Conservation (phyloP, 805 yeast genomes). For the Saccharomycopsis sp. region DNA sequence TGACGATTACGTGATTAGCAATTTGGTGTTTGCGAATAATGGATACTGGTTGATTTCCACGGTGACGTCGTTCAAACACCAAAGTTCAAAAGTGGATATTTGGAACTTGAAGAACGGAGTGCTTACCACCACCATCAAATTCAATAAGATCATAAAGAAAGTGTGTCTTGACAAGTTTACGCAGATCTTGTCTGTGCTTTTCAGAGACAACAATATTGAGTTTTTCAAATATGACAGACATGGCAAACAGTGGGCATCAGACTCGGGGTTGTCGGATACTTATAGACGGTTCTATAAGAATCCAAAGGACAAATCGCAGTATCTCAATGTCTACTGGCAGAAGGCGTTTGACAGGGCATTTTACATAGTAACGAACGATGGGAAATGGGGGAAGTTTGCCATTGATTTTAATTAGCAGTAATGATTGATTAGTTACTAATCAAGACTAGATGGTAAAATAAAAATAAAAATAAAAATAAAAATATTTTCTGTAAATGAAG, state of each 20-base stretch:
- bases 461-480: too few species aligned
- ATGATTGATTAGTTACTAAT: too few species aligned
- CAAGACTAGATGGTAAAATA: too few species aligned
- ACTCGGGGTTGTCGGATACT: conserved; percentile 5
- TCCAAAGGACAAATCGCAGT: background rate
- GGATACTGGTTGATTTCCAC: conserved; percentile 52
- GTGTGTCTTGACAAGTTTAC: conserved; percentile 15
- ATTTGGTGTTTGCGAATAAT: conserved; percentile 47
- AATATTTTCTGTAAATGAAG: too few species aligned
- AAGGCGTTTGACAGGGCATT: conserved; percentile 18
- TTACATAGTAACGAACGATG: conserved; percentile 13
- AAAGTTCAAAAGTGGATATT: conserved; percentile 27
- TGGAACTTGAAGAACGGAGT: conserved; percentile 41
- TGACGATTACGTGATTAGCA: conserved; percentile 25
- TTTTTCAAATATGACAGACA: conserved; percentile 19
- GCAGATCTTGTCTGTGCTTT: conserved; percentile 15
- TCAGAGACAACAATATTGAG: conserved; percentile 10
- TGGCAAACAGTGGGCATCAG: conserved; percentile 18
- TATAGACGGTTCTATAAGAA: conserved; percentile 1
- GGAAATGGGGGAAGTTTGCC: conserved; percentile 19
- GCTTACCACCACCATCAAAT: conserved; percentile 13
- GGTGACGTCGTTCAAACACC: conserved; percentile 18
- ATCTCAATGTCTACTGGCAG: conserved; percentile 14
- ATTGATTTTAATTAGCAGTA: conserved; percentile 12
- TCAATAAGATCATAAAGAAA: conserved; percentile 10